A percentile compares a stretch with the other conserved stretches of the same genome.
Conservation (phyloP, 2,329 filamentous ascomycete genomes). For the Diplodia seriata region DNA sequence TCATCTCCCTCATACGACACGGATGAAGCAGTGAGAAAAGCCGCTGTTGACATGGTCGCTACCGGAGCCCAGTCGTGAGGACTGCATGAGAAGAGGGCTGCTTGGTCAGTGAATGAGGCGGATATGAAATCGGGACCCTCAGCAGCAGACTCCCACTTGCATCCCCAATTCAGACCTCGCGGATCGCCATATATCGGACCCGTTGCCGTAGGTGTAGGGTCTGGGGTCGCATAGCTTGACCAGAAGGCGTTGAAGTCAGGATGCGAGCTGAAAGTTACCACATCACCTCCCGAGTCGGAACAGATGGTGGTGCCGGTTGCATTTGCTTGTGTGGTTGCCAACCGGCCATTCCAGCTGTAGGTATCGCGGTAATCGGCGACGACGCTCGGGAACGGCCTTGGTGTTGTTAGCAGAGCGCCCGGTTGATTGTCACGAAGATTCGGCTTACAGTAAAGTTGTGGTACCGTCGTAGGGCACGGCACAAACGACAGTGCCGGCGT, state of each 20-base stretch:
- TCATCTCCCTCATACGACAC: slow-evolving; percentile 19
- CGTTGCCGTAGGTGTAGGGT: not conserved
- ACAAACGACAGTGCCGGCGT: slow-evolving; percentile 10
- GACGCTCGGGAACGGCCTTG: slow-evolving; percentile 1
- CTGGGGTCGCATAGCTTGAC: not conserved
- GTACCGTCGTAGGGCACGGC: not conserved
- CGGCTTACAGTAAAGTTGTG: not conserved
- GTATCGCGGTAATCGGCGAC: not conserved
- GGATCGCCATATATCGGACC: slow-evolving; percentile 5
- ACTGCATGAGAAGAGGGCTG: not conserved
- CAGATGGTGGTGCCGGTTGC: not conserved
- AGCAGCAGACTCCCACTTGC: not conserved
- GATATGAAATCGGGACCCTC: not conserved
- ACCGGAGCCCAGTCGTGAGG: not conserved
- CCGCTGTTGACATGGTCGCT: not conserved
- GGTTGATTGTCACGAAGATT: not conserved
- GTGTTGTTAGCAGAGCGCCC: not conserved
- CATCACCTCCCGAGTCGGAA: slow-evolving; percentile 1
- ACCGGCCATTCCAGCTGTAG: not conserved
- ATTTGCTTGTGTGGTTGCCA: slow-evolving; percentile 6
- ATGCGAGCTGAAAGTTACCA: slow-evolving; percentile 4
- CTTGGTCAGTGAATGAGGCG: not conserved
- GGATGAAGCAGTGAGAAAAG: slow-evolving; percentile 3
- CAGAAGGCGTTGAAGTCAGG: slow-evolving; percentile 8
- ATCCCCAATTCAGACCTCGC: slow-evolving; percentile 12